Evolutionary conservation across 2,329 filamentous ascomycete species (phyloP), one percentile per base, ranked within the genome.

Genomic region (Aspergillus sp.): DNA sequence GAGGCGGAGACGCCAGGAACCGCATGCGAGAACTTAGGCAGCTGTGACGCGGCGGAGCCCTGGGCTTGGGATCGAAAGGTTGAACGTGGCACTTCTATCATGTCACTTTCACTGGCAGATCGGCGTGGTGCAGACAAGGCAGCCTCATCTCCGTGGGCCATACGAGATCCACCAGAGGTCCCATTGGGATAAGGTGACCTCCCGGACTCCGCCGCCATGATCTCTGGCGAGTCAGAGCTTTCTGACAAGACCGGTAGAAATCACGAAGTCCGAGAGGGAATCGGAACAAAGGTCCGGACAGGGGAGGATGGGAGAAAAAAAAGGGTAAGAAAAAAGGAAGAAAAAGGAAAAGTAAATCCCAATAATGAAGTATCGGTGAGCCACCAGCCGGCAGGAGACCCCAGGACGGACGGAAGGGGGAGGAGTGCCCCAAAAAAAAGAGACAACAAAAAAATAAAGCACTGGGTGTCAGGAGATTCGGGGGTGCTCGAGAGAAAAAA

Each of bases 151-250:
- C 66, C 65, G 66, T 68, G 69, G 65, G 66, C 58, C 32, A 58
- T 64, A 64, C 65, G 71, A 64, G 72, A 63, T 65, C 64, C 70
- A 66, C 66, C 67, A 66, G 71, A 68, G 54, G 64, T 66, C 62
- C 69, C 71, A 57, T 73, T 69, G 63, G 67, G 66, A 67, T 68
- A 68, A 68, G 73, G 71, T 71, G 67, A 69, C 71, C 73, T 73
- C 69, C 74, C 72, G 68, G 72, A 73, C 64, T 74, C 72, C 68
- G 71, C 70, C 66, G 70, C 67, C 71, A 75, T 75, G 69, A 63
- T 68, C 65, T 55, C 61, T 65, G 64, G 66, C 68, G 63, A 68
- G 66, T 68, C 68, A 72, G 65, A 56, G 53, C 63, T 53, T 51
- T 56, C 68, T 69, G 70, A 73, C 68, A 62, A 66, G 64, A 70